These are phyloP conservation scores for Curvularia hawaiiensis DNA, from an alignment of 2,329 filamentous ascomycete species.

Conservation along the genomic window DNA sequence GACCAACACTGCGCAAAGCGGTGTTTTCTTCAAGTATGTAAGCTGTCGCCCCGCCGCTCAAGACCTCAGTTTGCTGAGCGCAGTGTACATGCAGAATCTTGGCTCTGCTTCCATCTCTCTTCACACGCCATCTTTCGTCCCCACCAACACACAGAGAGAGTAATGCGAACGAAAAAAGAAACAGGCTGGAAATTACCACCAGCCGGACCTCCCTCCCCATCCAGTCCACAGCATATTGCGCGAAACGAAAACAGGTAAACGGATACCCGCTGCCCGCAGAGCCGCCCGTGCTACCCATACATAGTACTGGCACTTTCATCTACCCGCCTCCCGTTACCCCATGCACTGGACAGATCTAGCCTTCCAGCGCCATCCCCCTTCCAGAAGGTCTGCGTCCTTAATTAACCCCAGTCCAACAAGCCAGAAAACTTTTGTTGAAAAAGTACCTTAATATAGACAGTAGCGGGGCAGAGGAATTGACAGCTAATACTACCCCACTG, in stretches of 20 bases:
- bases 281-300: conserved; percentile 32
- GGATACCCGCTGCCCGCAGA: conserved; percentile 31
- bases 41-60: neutral
- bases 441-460: conserved; percentile 19
- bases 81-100: neutral
- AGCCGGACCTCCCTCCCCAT: neutral
- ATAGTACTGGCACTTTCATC: neutral
- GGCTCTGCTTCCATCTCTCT: neutral
- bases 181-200: neutral
- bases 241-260: neutral
- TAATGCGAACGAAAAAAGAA: neutral
- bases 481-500: conserved; percentile 18
- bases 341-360: neutral
- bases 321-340: neutral
- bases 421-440: neutral
- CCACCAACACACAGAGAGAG: neutral
- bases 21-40: neutral
- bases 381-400: conserved; percentile 1
- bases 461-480: conserved; percentile 1
- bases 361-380: neutral
- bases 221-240: neutral
- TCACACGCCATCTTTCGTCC: neutral
- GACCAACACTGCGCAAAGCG: neutral
- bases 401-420: neutral
- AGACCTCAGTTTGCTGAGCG: neutral